Conservation (phyloP, 179 eudicot species). For the Silene noctiflora region DNA sequence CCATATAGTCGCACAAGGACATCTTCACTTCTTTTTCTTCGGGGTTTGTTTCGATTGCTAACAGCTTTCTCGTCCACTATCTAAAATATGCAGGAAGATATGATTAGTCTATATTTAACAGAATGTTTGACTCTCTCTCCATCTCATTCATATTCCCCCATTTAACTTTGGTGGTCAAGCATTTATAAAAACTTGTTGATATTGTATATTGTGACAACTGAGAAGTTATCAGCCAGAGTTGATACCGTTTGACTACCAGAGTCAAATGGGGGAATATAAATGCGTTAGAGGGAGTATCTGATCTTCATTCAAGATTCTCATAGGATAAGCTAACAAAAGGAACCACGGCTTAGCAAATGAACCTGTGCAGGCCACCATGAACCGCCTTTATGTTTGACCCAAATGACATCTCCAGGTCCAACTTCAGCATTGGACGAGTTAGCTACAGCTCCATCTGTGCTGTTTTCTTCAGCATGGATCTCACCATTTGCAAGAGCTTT, state of each 20-base stretch:
- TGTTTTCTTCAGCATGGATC: conserved; percentile 22
- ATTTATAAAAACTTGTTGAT: too few relatives aligned
- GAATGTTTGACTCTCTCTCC: neutral
- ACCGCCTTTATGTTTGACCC: conserved; percentile 46
- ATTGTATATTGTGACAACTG: too few relatives aligned
- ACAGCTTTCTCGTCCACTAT: conserved; percentile 44
- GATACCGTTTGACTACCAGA: too few relatives aligned
- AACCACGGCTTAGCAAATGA: conserved; percentile 2
- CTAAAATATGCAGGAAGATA: conserved; percentile 26
- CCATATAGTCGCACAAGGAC: conserved; percentile 74
- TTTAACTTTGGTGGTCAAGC: too few relatives aligned
- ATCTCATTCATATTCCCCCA: neutral
- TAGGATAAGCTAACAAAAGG: neutral
- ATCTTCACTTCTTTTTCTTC: conserved; percentile 32
- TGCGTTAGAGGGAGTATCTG: neutral
- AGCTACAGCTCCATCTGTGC: conserved; percentile 19
- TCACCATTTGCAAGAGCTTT: conserved; percentile 15
- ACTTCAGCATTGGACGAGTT: conserved; percentile 24
- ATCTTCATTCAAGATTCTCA: neutral
- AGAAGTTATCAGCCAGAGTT: too few relatives aligned
- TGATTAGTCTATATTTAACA: neutral
- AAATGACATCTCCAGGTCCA: conserved; percentile 44
- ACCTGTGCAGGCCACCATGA: conserved; percentile 87
- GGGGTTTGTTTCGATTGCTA: conserved; percentile 40
- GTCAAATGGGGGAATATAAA: too few relatives aligned